Conservation (phyloP, 2,329 filamentous ascomycete species). For the Davidsoniella eucalypti region DNA sequence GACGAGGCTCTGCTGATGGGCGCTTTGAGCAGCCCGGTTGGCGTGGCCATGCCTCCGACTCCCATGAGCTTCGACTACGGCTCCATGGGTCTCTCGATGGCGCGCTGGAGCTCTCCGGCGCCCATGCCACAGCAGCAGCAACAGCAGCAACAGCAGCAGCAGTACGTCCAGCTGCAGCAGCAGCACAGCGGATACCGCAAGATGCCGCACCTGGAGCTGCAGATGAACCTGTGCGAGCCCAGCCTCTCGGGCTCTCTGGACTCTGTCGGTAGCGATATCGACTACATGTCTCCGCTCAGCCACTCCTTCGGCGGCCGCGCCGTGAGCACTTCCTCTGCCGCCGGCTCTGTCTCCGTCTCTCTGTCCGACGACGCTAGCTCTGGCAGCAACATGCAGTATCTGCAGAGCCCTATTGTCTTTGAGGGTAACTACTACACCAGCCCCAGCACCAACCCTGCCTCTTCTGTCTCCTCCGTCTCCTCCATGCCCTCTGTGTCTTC, state of each 20-base stretch:
- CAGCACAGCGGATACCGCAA: conserved; percentile 24
- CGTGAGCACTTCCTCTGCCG: neutral
- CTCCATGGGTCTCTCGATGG: neutral
- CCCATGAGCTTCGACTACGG: neutral
- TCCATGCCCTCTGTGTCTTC: conserved; percentile 20
- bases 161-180: conserved; percentile 15
- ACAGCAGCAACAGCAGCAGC: neutral
- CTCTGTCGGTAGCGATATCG: conserved; percentile 41
- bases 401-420: conserved; percentile 31
- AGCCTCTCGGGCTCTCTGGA: conserved; percentile 39
- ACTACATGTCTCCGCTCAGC: conserved; percentile 45
- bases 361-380: conserved; percentile 14
- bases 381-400: conserved; percentile 22
- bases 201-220: conserved; percentile 20
- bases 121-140: neutral
- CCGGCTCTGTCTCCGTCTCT: neutral
- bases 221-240: conserved; percentile 30
- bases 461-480: neutral
- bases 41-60: neutral
- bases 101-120: neutral
- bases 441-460: neutral
- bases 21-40: neutral
- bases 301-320: conserved; percentile 29
- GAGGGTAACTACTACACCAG: conserved; percentile 14
- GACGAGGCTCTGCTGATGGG: neutral